Evolutionary conservation across 2,329 filamentous ascomycete genomes (phyloP).

Genomic region (Drechslerella coelobrocha): DNA sequence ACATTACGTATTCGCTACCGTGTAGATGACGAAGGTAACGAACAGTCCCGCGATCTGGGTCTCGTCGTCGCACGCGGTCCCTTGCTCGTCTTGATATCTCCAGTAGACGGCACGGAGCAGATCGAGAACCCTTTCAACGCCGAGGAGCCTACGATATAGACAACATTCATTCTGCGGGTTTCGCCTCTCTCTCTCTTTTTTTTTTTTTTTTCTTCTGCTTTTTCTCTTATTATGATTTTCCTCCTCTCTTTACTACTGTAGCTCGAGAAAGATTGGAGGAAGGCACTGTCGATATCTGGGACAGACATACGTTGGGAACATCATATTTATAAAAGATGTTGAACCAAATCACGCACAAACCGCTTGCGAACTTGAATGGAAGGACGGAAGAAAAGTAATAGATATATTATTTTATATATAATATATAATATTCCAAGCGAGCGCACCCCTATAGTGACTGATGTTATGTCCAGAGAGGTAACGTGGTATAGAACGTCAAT

Average conservation of each 20-base stretch:
- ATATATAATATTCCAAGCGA: no score
- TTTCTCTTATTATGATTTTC: slow-evolving; percentile 6
- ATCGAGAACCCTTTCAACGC: slow-evolving; percentile 92
- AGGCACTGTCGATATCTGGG: background rate
- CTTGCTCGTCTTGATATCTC: slow-evolving; percentile 88
- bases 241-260: background rate
- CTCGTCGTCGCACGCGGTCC: slow-evolving; percentile 91
- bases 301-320: slow-evolving; percentile 17
- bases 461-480: no score
- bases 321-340: slow-evolving; percentile 51
- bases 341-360: background rate
- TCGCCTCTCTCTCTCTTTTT: background rate
- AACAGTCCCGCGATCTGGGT: slow-evolving; percentile 78
- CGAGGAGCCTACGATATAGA: slow-evolving; percentile 64
- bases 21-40: slow-evolving; percentile 89
- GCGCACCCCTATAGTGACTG: no score
- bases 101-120: slow-evolving; percentile 91
- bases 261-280: background rate
- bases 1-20: slow-evolving; percentile 6
- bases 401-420: no score
- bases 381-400: slow-evolving; percentile 11
- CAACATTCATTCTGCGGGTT: background rate
- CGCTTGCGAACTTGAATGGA: background rate
- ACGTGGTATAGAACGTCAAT: no score
- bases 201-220: background rate